Percentiles rank a stretch among this genome's conserved stretches.
phyloP scores from a whole-genome alignment of 768 basidiomycete species.

The Austroboletus eburneus region DNA sequence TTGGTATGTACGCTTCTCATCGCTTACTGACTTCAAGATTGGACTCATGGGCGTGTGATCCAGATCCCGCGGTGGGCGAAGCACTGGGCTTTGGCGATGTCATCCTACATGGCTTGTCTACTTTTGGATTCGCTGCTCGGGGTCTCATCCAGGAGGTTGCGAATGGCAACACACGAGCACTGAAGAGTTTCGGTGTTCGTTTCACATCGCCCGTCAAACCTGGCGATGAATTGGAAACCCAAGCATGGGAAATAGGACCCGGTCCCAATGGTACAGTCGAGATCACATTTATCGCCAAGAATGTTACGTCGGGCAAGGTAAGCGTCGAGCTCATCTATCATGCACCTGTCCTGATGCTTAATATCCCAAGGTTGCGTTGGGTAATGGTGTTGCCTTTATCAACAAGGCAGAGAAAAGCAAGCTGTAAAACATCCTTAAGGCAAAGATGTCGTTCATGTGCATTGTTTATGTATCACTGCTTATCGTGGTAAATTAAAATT shows the following conservation, averaged over 20 bases:
- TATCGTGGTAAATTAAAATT: neutral
- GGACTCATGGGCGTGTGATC: neutral
- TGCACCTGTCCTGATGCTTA: conserved; percentile 1
- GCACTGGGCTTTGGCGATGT: conserved; percentile 76
- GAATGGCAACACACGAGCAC: conserved; percentile 52
- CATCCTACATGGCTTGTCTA: conserved; percentile 81
- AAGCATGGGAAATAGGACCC: conserved; percentile 71
- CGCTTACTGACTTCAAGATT: neutral
- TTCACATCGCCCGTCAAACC: conserved; percentile 85
- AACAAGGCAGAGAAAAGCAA: conserved; percentile 46
- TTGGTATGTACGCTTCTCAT: conserved; percentile 38
- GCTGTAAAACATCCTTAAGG: conserved; percentile 24
- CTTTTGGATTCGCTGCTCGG: conserved; percentile 79
- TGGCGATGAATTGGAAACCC: conserved; percentile 75
- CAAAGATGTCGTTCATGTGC: too few relatives aligned
- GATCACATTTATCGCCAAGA: conserved; percentile 59
- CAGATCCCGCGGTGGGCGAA: conserved; percentile 73
- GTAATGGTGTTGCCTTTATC: conserved; percentile 62
- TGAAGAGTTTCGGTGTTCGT: conserved; percentile 66
- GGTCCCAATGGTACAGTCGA: conserved; percentile 57
- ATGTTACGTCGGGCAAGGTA: conserved; percentile 58
- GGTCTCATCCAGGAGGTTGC: conserved; percentile 65
- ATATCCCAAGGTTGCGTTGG: conserved; percentile 43
- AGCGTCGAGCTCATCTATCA: conserved; percentile 4
- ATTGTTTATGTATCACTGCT: too few relatives aligned